Percentiles rank a stretch among this genome's conserved stretches.
phyloP scores from a whole-genome alignment of 2,329 filamentous ascomycete species.

The Aureobasidium subglaciale region DNA sequence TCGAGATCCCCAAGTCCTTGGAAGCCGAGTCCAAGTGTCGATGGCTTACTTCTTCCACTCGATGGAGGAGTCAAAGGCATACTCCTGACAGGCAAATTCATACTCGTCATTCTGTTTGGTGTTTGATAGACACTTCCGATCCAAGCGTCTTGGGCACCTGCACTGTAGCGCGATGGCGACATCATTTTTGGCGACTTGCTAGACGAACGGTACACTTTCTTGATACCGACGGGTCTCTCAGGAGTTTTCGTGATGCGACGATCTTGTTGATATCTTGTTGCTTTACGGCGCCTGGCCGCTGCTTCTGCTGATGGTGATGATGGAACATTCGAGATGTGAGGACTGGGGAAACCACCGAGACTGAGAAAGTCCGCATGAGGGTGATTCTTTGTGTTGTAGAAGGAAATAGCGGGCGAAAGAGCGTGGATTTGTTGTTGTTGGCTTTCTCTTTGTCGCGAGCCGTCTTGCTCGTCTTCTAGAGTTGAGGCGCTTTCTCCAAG shows the following conservation, averaged over 20 bases:
- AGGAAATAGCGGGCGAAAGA: neutral
- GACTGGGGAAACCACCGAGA: slow-evolving; percentile 29
- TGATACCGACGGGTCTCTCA: slow-evolving; percentile 5
- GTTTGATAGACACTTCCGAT: neutral
- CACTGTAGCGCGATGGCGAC: slow-evolving; percentile 15
- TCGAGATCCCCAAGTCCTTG: neutral
- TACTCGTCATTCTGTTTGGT: neutral
- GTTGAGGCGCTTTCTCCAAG: slow-evolving; percentile 44
- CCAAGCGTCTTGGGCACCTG: slow-evolving; percentile 11
- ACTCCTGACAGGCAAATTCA: slow-evolving; percentile 10
- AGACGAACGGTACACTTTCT: neutral
- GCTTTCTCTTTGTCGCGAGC: slow-evolving; percentile 23
- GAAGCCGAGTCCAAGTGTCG: neutral
- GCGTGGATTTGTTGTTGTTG: neutral
- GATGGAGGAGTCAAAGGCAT: slow-evolving; percentile 13
- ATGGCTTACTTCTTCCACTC: neutral
- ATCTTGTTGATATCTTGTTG: neutral
- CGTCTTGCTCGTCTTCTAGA: slow-evolving; percentile 29
- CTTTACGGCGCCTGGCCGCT: slow-evolving; percentile 15
- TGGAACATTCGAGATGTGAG: slow-evolving; percentile 16
- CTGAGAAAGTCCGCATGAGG: slow-evolving; percentile 32
- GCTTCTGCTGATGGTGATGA: neutral
- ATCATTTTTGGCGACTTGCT: slow-evolving; percentile 17
- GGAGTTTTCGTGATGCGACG: neutral
- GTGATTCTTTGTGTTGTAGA: slow-evolving; percentile 20